Percentiles rank a stretch among this genome's conserved stretches.
phyloP scores from a whole-genome alignment of 2,329 filamentous ascomycete genomes.

The Pseudopithomyces maydicus region DNA sequence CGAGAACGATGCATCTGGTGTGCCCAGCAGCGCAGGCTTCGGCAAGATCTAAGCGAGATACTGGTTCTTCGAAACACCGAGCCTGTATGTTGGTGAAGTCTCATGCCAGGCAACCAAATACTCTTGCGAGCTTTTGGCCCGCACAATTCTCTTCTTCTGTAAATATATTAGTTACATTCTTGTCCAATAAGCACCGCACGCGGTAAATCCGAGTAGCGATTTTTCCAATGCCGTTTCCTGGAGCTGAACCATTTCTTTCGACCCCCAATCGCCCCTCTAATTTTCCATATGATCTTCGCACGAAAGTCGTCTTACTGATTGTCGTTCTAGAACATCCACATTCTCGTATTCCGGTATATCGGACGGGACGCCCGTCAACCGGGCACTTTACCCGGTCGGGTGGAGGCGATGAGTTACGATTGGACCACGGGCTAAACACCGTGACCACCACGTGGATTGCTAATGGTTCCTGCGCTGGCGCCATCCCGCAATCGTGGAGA shows the following conservation, averaged over 20 bases:
- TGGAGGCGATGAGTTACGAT: constrained; percentile 2
- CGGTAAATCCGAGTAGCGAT: not conserved
- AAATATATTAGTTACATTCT: not conserved
- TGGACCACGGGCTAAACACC: constrained; percentile 3
- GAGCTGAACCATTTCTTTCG: not conserved
- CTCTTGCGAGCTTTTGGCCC: not conserved
- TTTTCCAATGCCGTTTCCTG: not conserved
- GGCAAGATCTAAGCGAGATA: constrained; percentile 7
- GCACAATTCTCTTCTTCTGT: not conserved
- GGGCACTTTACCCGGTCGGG: constrained; percentile 4
- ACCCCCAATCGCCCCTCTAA: not conserved
- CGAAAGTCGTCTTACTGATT: not conserved
- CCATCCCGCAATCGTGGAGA: constrained; percentile 4
- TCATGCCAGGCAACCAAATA: too few relatives aligned
- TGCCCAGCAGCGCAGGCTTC: constrained; percentile 11
- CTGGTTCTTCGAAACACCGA: not conserved
- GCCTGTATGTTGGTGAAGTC: too few relatives aligned
- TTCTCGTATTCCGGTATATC: constrained; percentile 1
- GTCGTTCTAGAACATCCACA: not conserved
- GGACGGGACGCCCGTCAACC: not conserved
- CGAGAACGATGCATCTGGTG: constrained; percentile 7
- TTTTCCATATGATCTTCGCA: not conserved
- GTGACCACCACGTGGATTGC: constrained; percentile 1
- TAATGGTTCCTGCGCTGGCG: constrained; percentile 3
- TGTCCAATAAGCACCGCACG: not conserved